Evolutionary conservation across 495 filamentous ascomycete species (phyloP).

Genomic region (Penicillium canescens): DNA sequence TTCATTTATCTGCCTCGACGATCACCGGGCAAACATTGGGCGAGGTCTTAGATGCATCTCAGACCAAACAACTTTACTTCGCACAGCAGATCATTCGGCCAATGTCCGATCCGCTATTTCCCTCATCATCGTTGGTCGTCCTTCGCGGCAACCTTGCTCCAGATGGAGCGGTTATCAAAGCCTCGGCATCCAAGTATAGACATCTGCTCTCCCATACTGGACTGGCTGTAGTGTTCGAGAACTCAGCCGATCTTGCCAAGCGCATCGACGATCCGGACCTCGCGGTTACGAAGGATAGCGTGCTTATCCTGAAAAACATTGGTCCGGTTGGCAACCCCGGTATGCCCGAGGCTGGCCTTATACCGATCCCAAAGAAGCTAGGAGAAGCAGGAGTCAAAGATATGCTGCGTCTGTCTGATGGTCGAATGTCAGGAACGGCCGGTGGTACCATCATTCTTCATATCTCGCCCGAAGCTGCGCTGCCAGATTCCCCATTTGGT

Average conservation of each 20-base stretch:
- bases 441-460: constrained; percentile 69
- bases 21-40: constrained; percentile 61
- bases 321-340: constrained; percentile 66
- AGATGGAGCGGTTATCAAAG: constrained; percentile 61
- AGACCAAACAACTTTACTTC: constrained; percentile 43
- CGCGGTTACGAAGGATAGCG: constrained; percentile 49
- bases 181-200: constrained; percentile 59
- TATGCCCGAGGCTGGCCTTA: constrained; percentile 68
- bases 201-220: constrained; percentile 53
- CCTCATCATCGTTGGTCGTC: constrained; percentile 54
- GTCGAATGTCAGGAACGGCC: constrained; percentile 68
- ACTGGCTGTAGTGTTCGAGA: constrained; percentile 58
- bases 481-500: constrained; percentile 57
- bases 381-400: constrained; percentile 58
- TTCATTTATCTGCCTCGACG: constrained; percentile 57
- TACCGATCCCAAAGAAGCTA: constrained; percentile 65
- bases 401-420: constrained; percentile 68
- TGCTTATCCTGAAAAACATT: constrained; percentile 61
- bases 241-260: constrained; percentile 53
- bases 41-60: constrained; percentile 48
- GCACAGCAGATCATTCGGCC: constrained; percentile 51
- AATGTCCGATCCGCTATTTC: constrained; percentile 53
- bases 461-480: constrained; percentile 61
- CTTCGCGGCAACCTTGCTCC: constrained; percentile 57
- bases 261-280: constrained; percentile 60